These are phyloP conservation scores for Annulohypoxylon truncatum DNA, from an alignment of 2,329 filamentous ascomycete species.

Conservation along the genomic window DNA sequence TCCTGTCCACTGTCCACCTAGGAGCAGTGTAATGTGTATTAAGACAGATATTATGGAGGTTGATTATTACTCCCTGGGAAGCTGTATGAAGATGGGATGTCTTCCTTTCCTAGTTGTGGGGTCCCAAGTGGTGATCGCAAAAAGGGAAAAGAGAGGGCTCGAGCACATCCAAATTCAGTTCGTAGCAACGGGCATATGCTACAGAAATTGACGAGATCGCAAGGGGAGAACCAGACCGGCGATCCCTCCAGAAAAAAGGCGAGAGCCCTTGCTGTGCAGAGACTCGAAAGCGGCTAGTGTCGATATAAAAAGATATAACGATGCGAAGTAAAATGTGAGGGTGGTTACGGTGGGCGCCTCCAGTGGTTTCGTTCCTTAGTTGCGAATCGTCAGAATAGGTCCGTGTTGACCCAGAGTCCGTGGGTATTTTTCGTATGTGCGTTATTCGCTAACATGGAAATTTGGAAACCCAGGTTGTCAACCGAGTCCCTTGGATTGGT, in stretches of 20 bases:
- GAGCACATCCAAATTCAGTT: slow-evolving; percentile 38
- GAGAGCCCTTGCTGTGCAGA: slow-evolving; percentile 24
- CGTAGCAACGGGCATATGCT: slow-evolving; percentile 39
- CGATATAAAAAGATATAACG: slow-evolving; percentile 36
- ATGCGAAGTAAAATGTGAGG: slow-evolving; percentile 36
- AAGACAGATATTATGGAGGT: slow-evolving; percentile 43
- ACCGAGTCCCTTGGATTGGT: slow-evolving; percentile 12
- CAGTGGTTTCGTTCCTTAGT: slow-evolving; percentile 38
- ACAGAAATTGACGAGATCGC: slow-evolving; percentile 46
- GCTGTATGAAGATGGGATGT: slow-evolving; percentile 33
- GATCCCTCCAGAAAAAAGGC: slow-evolving; percentile 36
- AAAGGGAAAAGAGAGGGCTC: slow-evolving; percentile 40
- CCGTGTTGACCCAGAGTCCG: slow-evolving; percentile 40
- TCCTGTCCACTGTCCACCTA: slow-evolving; percentile 18
- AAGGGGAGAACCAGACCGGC: slow-evolving; percentile 39
- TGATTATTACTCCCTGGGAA: slow-evolving; percentile 38
- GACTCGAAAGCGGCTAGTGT: slow-evolving; percentile 36
- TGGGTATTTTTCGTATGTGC: slow-evolving; percentile 31
- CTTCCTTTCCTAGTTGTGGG: slow-evolving; percentile 38
- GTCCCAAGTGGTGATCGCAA: slow-evolving; percentile 40
- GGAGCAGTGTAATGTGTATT: slow-evolving; percentile 32
- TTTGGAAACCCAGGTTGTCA: slow-evolving; percentile 9
- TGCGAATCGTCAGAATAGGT: slow-evolving; percentile 30
- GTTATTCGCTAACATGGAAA: slow-evolving; percentile 18
- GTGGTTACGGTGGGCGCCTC: slow-evolving; percentile 29